Evolutionary conservation across 139 green algal genomes (phyloP).

Genomic region (Micractinium sp.): DNA sequence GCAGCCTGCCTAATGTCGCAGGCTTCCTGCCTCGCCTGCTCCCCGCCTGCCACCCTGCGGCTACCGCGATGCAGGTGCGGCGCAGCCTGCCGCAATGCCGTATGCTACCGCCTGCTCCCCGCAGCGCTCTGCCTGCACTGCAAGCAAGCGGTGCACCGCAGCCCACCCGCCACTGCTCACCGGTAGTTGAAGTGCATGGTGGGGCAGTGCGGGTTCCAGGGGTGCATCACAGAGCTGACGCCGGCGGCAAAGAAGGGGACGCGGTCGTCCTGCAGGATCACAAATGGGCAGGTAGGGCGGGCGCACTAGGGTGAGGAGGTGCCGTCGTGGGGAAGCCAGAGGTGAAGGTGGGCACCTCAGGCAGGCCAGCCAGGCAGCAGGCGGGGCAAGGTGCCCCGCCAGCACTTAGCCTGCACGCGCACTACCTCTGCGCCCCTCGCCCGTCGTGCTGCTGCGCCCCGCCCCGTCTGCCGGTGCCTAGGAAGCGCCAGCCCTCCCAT

Average conservation of each 20-base stretch:
- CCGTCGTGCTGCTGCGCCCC: no score
- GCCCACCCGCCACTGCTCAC: slow-evolving; percentile 22
- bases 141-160: not conserved
- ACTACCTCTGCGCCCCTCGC: no score
- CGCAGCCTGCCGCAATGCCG: not conserved
- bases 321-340: no score
- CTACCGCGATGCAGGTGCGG: not conserved
- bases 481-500: no score
- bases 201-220: slow-evolving; percentile 93
- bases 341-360: no score
- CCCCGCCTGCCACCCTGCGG: not conserved
- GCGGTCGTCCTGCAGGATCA: slow-evolving; percentile 39
- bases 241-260: slow-evolving; percentile 99
- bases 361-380: not conserved
- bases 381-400: not conserved
- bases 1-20: no score
- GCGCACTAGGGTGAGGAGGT: not conserved
- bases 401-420: no score
- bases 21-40: no score
- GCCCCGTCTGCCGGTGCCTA: no score
- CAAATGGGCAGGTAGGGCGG: not conserved
- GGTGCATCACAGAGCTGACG: slow-evolving; percentile 98
- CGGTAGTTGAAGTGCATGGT: slow-evolving; percentile 99
- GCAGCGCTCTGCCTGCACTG: not conserved
- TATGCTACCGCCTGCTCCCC: not conserved